Conservation (phyloP, 139 green algal species). For the Klebsormidium nitens region DNA sequence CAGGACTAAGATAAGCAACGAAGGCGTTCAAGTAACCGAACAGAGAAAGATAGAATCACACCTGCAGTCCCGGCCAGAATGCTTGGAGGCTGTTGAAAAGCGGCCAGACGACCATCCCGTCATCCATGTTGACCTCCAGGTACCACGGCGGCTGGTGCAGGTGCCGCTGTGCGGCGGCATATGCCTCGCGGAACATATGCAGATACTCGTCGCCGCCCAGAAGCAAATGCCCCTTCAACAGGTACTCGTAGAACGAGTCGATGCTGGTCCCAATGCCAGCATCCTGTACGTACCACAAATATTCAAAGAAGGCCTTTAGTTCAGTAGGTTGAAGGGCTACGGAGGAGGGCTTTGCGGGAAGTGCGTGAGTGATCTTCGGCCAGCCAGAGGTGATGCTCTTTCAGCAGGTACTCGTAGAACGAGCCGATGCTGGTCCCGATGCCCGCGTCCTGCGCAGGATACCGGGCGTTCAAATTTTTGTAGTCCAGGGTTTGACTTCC, state of each 20-base stretch:
- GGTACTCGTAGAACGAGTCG: slow-evolving; percentile 48
- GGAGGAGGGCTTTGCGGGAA: too few species aligned
- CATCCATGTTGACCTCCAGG: slow-evolving; percentile 52
- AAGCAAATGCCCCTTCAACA: slow-evolving; percentile 31
- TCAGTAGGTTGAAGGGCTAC: too few species aligned
- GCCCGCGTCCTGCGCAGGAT: slow-evolving; percentile 10
- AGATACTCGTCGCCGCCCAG: slow-evolving; percentile 38
- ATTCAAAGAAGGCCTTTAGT: too few species aligned
- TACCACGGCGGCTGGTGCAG: slow-evolving; percentile 44
- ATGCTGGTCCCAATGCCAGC: slow-evolving; percentile 34
- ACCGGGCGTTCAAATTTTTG: too few species aligned
- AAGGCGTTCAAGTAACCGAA: too few species aligned
- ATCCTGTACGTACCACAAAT: too few species aligned
- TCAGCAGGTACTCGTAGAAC: slow-evolving; percentile 47
- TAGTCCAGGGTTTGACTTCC: too few species aligned
- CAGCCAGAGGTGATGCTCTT: too few species aligned
- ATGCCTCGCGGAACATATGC: slow-evolving; percentile 33
- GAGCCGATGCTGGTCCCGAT: slow-evolving; percentile 39
- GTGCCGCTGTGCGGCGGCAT: slow-evolving; percentile 30
- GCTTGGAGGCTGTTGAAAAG: slow-evolving; percentile 50
- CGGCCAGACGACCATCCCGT: slow-evolving; percentile 40
- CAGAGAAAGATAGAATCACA: too few species aligned
- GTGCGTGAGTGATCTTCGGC: too few species aligned
- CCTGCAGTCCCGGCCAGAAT: slow-evolving; percentile 49
- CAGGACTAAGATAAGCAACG: too few species aligned